Conservation (phyloP, 345 rosid genomes). For the Barbarea vulgaris region DNA sequence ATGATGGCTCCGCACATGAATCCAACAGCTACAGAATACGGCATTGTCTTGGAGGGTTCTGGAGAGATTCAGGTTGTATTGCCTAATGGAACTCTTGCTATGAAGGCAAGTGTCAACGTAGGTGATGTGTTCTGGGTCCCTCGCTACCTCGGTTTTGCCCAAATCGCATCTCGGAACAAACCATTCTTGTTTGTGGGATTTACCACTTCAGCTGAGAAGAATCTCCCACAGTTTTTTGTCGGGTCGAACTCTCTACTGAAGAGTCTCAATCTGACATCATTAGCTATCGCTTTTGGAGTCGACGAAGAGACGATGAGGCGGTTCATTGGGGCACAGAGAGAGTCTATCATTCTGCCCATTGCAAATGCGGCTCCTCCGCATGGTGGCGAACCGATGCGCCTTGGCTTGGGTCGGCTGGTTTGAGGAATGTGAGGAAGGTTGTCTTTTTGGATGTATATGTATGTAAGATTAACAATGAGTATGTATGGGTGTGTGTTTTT, state of each 20-base stretch:
- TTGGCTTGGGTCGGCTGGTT: not conserved
- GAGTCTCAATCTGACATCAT: slow-evolving; percentile 48
- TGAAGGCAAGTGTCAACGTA: slow-evolving; percentile 55
- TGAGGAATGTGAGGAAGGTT: slow-evolving; percentile 12
- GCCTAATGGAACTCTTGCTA: slow-evolving; percentile 79
- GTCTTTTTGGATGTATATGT: slow-evolving; percentile 13
- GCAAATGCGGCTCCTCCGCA: slow-evolving; percentile 55
- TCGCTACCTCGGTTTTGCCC: slow-evolving; percentile 83
- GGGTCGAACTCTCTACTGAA: slow-evolving; percentile 66
- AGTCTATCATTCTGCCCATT: slow-evolving; percentile 69
- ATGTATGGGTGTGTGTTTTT: slow-evolving; percentile 16
- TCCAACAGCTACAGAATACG: slow-evolving; percentile 85
- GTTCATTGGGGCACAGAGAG: slow-evolving; percentile 52
- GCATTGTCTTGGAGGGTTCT: slow-evolving; percentile 61
- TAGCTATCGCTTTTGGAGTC: slow-evolving; percentile 63
- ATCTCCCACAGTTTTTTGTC: slow-evolving; percentile 78
- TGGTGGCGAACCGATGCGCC: not conserved
- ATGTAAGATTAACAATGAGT: slow-evolving; percentile 20
- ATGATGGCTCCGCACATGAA: slow-evolving; percentile 98
- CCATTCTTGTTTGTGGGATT: slow-evolving; percentile 82
- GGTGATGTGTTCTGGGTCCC: slow-evolving; percentile 86
- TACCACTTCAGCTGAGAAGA: slow-evolving; percentile 78
- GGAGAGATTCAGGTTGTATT: slow-evolving; percentile 72
- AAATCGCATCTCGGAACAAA: slow-evolving; percentile 62
- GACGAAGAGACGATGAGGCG: slow-evolving; percentile 45